Percentiles rank a stretch among this genome's conserved stretches.
Evolutionary conservation across 768 basidiomycete genomes (phyloP).

Genomic region (Strobilomyces confusus): DNA sequence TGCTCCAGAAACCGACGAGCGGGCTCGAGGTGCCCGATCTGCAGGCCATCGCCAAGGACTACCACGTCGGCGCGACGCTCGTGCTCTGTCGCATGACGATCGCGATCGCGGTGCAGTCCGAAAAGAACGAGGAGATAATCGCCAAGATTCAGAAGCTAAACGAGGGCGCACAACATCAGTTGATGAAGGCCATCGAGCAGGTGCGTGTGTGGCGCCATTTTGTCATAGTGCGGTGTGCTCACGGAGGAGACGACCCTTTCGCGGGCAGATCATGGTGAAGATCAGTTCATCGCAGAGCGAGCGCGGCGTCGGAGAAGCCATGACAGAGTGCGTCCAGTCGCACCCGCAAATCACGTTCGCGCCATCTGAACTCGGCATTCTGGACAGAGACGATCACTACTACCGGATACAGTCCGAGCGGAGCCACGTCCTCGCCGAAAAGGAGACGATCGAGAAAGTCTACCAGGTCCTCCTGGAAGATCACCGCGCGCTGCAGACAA

Average conservation of each 20-base stretch:
- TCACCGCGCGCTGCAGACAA: constrained; percentile 68
- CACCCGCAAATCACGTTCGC: constrained; percentile 8
- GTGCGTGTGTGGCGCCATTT: constrained; percentile 37
- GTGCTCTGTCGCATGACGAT: constrained; percentile 78
- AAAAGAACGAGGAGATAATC: constrained; percentile 84
- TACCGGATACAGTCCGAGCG: constrained; percentile 81
- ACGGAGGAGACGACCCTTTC: background rate
- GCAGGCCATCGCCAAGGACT: constrained; percentile 79
- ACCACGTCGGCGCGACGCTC: constrained; percentile 59
- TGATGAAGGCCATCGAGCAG: constrained; percentile 95
- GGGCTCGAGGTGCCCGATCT: constrained; percentile 85
- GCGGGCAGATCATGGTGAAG: constrained; percentile 67
- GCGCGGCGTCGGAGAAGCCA: constrained; percentile 51
- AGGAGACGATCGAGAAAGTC: constrained; percentile 80
- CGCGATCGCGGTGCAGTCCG: constrained; percentile 85
- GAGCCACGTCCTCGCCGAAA: constrained; percentile 74
- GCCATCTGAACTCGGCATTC: background rate
- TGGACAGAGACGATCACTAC: constrained; percentile 80
- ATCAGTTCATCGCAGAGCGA: constrained; percentile 51
- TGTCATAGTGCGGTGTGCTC: background rate
- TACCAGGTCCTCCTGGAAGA: constrained; percentile 76
- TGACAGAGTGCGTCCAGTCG: constrained; percentile 67
- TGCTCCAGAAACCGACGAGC: constrained; percentile 74
- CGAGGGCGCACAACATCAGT: constrained; percentile 78
- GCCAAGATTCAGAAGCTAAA: constrained; percentile 81